Evolutionary conservation across 495 filamentous ascomycete genomes (phyloP), one percentile per base, ranked within the genome.

Genomic region (Penicillium ochrochloron): DNA sequence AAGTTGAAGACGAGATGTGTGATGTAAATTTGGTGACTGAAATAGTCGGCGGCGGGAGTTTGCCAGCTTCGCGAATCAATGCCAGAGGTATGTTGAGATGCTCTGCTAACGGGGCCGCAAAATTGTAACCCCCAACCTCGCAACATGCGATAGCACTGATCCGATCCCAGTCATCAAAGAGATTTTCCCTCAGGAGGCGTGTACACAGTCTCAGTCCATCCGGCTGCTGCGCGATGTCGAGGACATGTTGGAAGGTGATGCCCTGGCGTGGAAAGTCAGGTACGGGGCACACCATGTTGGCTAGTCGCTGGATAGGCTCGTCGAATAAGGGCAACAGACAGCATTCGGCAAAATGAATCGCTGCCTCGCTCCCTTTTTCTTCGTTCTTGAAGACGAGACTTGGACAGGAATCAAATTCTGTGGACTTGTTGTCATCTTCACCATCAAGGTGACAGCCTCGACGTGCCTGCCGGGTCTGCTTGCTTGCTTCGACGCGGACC

Each of bases 91-190:
- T 35, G 64, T 80, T 62, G 59, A 85, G 68, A 51, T n/a, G 72
- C 55, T 56, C 54, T 41, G 85, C 81, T 63, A 89, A 75, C 31
- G 82, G 70, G 53, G 87, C 82, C 17, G 83, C 87, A 78, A 74
- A 89, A 68, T 87, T 62, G 68, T 83, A 85, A 46, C 88, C 85
- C 59, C 87, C 86, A 11, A 77, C 73, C 78, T 89, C 85, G 70
- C 83, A 88, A n/a, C 59, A 62, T 7, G 19, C 57, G 14, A 60
- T 51, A 29, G 8, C 17, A 23, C 15, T 11, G 25, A 46, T 39
- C 12, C 21, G 8, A 57, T 60, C 59, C 85, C 85, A 88, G 68
- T 82, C 71, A 62, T 81, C 79, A 86, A 85, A 59, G 80, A 78
- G 25, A 27, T 27, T 27, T 21, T 61, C 59, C 73, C 79, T 66